A percentile compares a stretch with the other conserved stretches of the same genome.
Evolutionary conservation across 2,329 filamentous ascomycete genomes (phyloP).

Genomic region (Emergomyces pasteurianus): DNA sequence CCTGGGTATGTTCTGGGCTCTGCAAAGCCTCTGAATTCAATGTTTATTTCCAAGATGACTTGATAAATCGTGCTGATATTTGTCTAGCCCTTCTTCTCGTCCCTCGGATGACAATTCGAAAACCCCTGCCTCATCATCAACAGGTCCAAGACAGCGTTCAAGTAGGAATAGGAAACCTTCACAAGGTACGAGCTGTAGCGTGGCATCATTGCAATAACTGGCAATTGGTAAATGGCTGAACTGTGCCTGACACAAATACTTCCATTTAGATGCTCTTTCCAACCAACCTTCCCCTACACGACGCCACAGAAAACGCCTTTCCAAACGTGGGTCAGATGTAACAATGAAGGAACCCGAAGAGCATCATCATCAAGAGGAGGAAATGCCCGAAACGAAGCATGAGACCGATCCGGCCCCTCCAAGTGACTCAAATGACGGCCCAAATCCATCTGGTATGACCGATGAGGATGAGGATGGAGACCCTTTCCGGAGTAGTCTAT

Average conservation of each 20-base stretch:
- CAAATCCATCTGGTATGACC: slow-evolving; percentile 2
- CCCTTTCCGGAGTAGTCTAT: slow-evolving; percentile 49
- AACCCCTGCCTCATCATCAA: slow-evolving; percentile 43
- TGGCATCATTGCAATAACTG: neutral
- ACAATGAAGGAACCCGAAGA: slow-evolving; percentile 60
- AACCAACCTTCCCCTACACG: slow-evolving; percentile 25
- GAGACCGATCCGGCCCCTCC: slow-evolving; percentile 41
- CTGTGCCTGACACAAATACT: slow-evolving; percentile 1
- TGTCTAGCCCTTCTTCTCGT: slow-evolving; percentile 49
- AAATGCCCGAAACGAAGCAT: slow-evolving; percentile 26
- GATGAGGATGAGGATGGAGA: slow-evolving; percentile 52
- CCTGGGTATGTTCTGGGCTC: slow-evolving; percentile 23
- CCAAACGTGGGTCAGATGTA: slow-evolving; percentile 51
- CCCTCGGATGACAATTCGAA: slow-evolving; percentile 51
- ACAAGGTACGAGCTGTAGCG: slow-evolving; percentile 32
- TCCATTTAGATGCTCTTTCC: slow-evolving; percentile 21
- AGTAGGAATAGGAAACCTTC: slow-evolving; percentile 56
- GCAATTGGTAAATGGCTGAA: neutral
- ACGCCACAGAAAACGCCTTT: slow-evolving; percentile 43
- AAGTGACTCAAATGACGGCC: slow-evolving; percentile 56
- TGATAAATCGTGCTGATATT: slow-evolving; percentile 6
- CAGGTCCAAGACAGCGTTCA: slow-evolving; percentile 56
- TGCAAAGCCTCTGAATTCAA: neutral
- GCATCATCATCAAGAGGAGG: slow-evolving; percentile 32
- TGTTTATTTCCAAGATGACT: slow-evolving; percentile 6